Evolutionary conservation across 768 basidiomycete genomes (phyloP).

Genomic region (Boletus reticuloceps): DNA sequence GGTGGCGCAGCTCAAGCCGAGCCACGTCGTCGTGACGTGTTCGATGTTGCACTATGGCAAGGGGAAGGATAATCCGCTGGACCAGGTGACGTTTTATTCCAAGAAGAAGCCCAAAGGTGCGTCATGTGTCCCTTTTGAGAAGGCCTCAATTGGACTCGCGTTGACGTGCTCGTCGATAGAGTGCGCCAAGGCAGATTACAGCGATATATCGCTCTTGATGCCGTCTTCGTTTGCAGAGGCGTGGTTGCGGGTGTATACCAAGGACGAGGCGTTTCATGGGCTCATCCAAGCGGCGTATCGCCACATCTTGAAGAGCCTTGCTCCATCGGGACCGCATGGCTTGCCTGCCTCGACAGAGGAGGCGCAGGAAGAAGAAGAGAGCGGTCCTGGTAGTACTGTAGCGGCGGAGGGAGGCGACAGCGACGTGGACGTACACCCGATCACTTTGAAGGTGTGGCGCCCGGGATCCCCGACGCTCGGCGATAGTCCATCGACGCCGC

Average conservation of each 20-base stretch:
- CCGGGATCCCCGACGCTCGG: not conserved
- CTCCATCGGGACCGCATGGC: not conserved
- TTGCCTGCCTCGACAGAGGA: not conserved
- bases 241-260: slow-evolving; percentile 67
- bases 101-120: slow-evolving; percentile 60
- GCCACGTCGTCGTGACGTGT: slow-evolving; percentile 64
- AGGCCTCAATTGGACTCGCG: not conserved
- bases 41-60: slow-evolving; percentile 76
- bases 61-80: slow-evolving; percentile 65
- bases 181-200: slow-evolving; percentile 42
- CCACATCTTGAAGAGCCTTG: slow-evolving; percentile 32
- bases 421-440: slow-evolving; percentile 27
- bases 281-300: slow-evolving; percentile 71
- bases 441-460: slow-evolving; percentile 2
- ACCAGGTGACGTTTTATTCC: slow-evolving; percentile 70
- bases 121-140: slow-evolving; percentile 8
- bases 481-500: slow-evolving; percentile 31
- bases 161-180: slow-evolving; percentile 31
- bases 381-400: not conserved
- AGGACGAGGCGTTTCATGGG: slow-evolving; percentile 52
- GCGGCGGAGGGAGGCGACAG: not conserved
- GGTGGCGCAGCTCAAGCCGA: slow-evolving; percentile 36
- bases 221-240: slow-evolving; percentile 68
- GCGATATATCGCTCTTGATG: slow-evolving; percentile 64
- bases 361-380: slow-evolving; percentile 1